phyloP scores from a whole-genome alignment of 1,284 basidiomycete genomes.

The Boletus smithii region DNA sequence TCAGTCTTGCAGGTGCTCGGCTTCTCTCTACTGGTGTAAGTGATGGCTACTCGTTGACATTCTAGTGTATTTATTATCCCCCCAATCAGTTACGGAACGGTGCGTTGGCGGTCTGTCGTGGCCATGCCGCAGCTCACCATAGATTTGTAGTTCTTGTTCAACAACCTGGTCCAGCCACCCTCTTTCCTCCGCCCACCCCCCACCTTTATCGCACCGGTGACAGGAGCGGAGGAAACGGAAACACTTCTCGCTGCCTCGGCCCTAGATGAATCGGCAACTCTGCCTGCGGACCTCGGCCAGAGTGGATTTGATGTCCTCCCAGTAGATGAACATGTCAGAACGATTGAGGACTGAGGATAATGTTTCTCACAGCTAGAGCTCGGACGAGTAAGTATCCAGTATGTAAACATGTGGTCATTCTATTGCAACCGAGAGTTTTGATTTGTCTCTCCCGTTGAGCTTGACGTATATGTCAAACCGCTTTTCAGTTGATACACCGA shows the following conservation, averaged over 20 bases:
- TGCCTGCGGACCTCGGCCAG: slow-evolving; percentile 71
- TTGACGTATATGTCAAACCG: neutral
- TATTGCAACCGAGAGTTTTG: slow-evolving; percentile 1
- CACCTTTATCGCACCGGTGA: slow-evolving; percentile 29
- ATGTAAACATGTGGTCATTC: neutral
- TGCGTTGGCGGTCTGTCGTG: slow-evolving; percentile 30
- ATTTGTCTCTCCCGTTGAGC: neutral
- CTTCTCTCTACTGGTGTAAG: slow-evolving; percentile 86
- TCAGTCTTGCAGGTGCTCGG: slow-evolving; percentile 86
- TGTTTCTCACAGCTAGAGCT: neutral
- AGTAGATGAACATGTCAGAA: slow-evolving; percentile 42
- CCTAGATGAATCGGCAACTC: slow-evolving; percentile 69
- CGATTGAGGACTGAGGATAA: slow-evolving; percentile 12
- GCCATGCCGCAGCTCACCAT: slow-evolving; percentile 10
- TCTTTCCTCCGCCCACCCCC: slow-evolving; percentile 48
- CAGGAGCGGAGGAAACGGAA: slow-evolving; percentile 50
- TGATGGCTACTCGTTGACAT: slow-evolving; percentile 30
- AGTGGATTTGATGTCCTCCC: slow-evolving; percentile 72
- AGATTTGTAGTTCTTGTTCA: slow-evolving; percentile 66
- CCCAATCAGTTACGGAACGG: slow-evolving; percentile 53
- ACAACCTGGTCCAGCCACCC: slow-evolving; percentile 65
- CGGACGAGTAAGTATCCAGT: neutral
- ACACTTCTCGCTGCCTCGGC: slow-evolving; percentile 42
- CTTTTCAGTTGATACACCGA: slow-evolving; percentile 10
- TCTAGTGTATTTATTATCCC: slow-evolving; percentile 8